Conservation (phyloP, 768 basidiomycete genomes). For the Phylloporus arenicola region DNA sequence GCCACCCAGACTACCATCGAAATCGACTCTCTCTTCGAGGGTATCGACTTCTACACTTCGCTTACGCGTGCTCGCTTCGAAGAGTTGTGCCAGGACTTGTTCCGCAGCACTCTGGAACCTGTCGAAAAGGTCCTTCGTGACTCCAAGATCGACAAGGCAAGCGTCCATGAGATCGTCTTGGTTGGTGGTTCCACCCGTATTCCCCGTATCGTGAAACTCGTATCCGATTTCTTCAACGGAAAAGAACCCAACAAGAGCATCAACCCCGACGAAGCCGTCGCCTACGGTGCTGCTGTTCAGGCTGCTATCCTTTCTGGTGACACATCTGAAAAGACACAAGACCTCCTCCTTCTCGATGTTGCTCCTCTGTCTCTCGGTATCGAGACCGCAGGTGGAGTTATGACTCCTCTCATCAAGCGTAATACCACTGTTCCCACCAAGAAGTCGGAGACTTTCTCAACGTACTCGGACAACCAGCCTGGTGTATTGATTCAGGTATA, state of each 20-base stretch:
- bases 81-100: slow-evolving; percentile 91
- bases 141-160: slow-evolving; percentile 95
- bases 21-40: slow-evolving; percentile 96
- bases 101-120: slow-evolving; percentile 89
- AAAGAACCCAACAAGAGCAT: slow-evolving; percentile 99
- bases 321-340: slow-evolving; percentile 96
- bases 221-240: slow-evolving; percentile 97
- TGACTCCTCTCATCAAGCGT: slow-evolving; percentile 97
- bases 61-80: slow-evolving; percentile 98
- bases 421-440: slow-evolving; percentile 99
- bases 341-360: slow-evolving; percentile 93
- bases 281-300: slow-evolving; percentile 98
- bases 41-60: slow-evolving; percentile 97
- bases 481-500: slow-evolving; percentile 97
- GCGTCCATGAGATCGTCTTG: slow-evolving; percentile 95
- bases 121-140: slow-evolving; percentile 98
- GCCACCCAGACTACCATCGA: slow-evolving; percentile 96
- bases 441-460: slow-evolving; percentile 98
- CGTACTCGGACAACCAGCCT: slow-evolving; percentile 97
- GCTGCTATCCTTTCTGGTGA: slow-evolving; percentile 97
- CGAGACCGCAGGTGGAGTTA: slow-evolving; percentile 98
- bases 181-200: slow-evolving; percentile 99
- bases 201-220: slow-evolving; percentile 93
- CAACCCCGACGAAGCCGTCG: slow-evolving; percentile 99
- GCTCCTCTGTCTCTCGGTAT: slow-evolving; percentile 89